Base-by-base conservation (phyloP, 768 basidiomycete species). In the Coprinellus aureogranulatus region DNA sequence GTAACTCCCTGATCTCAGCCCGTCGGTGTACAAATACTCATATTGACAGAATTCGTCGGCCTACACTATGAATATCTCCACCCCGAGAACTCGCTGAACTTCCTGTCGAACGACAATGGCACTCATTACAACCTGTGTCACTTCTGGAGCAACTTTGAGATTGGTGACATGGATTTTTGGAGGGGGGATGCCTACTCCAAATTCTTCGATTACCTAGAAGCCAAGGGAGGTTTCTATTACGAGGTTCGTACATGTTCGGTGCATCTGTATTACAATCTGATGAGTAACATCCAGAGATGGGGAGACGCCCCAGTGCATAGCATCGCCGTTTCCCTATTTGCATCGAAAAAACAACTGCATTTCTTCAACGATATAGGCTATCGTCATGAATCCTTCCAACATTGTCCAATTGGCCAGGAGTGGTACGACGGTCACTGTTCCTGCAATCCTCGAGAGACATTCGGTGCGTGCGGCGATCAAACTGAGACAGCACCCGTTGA, bases 71-170 rank as follows among this genome's bases (percentile, higher is more conserved):
- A 85, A 55, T 79, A 85, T 59, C 62, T 92, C 30, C 73, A 82
- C 22, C 68, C 78, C 31, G 75, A 88, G 41, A 94, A 92, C 66
- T 78, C 87, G 1, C 82, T 93, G 81, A 65, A 66, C 16, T 94
- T 89, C 69, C 64, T 96, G 50, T 88, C 86, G n/a, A 82, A 90
- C 54, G 77, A 89, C 65, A 75, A 72, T 2, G 89, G 89, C 3
- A 70, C 81, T 23, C 74, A 76, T 0, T 90, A 90, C 68, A 90
- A 88, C 69, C 72, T 83, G 28, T 91, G 88, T 62, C 86, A 88
- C 64, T 88, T 86, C 71, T 94, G 91, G 91, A 89, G 85, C 64
- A 95, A 94, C 70, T 95, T 95, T 64, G 93, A 95, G 72, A 96
- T 98, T 58, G 93, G 84, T 2, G 85, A 88, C 65, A 84, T 97